Evolutionary conservation across 2,329 filamentous ascomycete genomes (phyloP).

Genomic region (Nakataea oryzae): DNA sequence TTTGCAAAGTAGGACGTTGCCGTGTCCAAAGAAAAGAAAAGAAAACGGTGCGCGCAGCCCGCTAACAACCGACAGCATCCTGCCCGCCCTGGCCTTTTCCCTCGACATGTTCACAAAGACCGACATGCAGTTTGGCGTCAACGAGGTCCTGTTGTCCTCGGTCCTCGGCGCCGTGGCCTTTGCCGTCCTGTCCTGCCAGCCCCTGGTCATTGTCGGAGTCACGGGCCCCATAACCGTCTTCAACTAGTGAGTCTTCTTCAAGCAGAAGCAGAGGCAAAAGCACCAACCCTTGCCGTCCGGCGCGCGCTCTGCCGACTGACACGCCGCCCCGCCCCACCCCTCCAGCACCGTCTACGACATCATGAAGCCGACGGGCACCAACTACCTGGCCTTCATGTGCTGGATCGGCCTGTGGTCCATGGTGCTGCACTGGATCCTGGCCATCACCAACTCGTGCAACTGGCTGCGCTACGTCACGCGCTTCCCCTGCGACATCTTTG

Average conservation of each 20-base stretch:
- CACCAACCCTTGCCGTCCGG: not conserved
- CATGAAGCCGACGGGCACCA: slow-evolving; percentile 62
- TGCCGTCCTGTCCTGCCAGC: slow-evolving; percentile 68
- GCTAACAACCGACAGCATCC: slow-evolving; percentile 52
- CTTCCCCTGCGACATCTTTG: slow-evolving; percentile 89
- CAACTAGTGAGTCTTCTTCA: slow-evolving; percentile 54
- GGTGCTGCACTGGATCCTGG: slow-evolving; percentile 74
- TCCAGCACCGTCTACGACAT: slow-evolving; percentile 76
- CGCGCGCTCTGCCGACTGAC: not conserved
- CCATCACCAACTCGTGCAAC: slow-evolving; percentile 79
- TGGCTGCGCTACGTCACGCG: slow-evolving; percentile 80
- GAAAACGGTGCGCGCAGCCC: not conserved
- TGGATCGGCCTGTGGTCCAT: slow-evolving; percentile 88
- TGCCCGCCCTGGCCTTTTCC: slow-evolving; percentile 80
- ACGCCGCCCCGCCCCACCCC: not conserved
- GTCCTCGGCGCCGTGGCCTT: slow-evolving; percentile 79
- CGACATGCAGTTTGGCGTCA: slow-evolving; percentile 74
- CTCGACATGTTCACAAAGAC: slow-evolving; percentile 92
- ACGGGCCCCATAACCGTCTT: slow-evolving; percentile 89
- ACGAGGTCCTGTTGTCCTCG: slow-evolving; percentile 80
- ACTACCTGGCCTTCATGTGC: slow-evolving; percentile 84
- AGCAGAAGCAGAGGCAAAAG: too few species aligned
- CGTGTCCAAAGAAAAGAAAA: not conserved
- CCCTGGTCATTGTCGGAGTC: slow-evolving; percentile 82
- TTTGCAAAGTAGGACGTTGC: slow-evolving; percentile 65